Evolutionary conservation across 768 basidiomycete species (phyloP), one percentile per base, ranked within the genome.

Genomic region (Hygrocybe coccinea): DNA sequence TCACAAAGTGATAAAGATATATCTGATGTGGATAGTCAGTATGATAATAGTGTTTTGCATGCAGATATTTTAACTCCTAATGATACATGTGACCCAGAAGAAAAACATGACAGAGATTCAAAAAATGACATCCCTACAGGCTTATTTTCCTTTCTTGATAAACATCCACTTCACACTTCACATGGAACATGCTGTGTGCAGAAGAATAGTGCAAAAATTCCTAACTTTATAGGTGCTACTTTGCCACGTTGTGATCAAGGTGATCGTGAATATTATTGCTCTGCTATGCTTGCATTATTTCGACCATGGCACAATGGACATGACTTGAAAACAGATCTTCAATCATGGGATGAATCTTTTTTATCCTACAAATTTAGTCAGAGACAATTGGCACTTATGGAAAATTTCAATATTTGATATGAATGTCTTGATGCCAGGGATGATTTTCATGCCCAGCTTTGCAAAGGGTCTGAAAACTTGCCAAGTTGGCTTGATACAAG

Each of bases 341-440:
- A 57, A 22, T 60, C 54, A 24, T 74, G 67, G 67, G 64, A 64
- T 60, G 58, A 64, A 35, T 50, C 65, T 4, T 71, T 69, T 53
- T 14, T 45, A 3, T 25, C 44, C 6, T 38, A 64, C 50, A 29
- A 35, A 10, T 67, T 69, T 53, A 50, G 37, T 10, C 10, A 24
- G 6, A 1, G 52, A 29, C 49, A 65, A 37, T 15, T 38, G 19
- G 22, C 59, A 41, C 39, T 69, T 3, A 70, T 72, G 58, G 55
- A 61, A 1, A 66, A 68, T 49, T 67, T 71, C 54, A 65, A 75
- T 48, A 29, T 74, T 1, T 37, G 56, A 19, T 70, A 73, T 64
- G 71, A 75, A 59, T n/a, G n/a, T n/a, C n/a, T n/a, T n/a, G n/a
- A n/a, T n/a, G n/a, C n/a, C n/a, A n/a, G n/a, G n/a, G n/a, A 41